Base-by-base conservation (phyloP, 2,329 filamentous ascomycete species). In the Trichoderma atrobrunneum region DNA sequence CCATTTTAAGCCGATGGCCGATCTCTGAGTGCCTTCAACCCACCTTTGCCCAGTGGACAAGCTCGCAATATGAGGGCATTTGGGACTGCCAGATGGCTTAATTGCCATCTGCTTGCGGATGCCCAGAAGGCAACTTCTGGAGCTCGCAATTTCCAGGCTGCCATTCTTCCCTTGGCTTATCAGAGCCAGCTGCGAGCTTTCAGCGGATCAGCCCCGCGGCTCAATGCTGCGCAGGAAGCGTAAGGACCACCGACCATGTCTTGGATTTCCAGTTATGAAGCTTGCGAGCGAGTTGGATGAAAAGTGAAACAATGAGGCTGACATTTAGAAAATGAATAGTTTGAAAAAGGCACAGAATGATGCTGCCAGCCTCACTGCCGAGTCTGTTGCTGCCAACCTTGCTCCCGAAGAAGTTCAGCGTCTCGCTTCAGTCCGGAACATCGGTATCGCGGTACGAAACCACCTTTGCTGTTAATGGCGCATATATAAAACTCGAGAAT, bases 391-490 rank as follows among this genome's bases (percentile, higher is more conserved):
- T 68, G 90, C 92, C 76, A 95, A 94, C 79, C 91, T 98, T 82
- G 89, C 91, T 77, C 90, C 93, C 36, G 88, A 91, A 73, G 96
- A 99, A 84, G 90, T 89, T 72, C 87, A 90, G 74, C 90, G 95
- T 74, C 83, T 99, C 75, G 89, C 92, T 67, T 90, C 88, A 84
- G 93, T 98, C 72, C 90, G 96, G 75, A 99, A 99, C 82, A 99
- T 99, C 82, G 96, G 96, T 84, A 99, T 99, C 85, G 96, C 96
- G 78, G 92, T 94, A 89, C 83, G 73, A 60, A n/a, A 71, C 32
- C 30, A 36, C 16, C 21, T 34, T 32, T 62, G 5, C 39, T 57
- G n/a, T 48, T 28, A 36, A 72, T 48, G 24, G 30, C 54, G 48
- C 28, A 61, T 26, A 7, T 28, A 8, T 12, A 28, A 24, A 26